These are phyloP conservation scores for Alternaria ethzedia DNA, from an alignment of 2,329 filamentous ascomycete species.

Conservation along the genomic window DNA sequence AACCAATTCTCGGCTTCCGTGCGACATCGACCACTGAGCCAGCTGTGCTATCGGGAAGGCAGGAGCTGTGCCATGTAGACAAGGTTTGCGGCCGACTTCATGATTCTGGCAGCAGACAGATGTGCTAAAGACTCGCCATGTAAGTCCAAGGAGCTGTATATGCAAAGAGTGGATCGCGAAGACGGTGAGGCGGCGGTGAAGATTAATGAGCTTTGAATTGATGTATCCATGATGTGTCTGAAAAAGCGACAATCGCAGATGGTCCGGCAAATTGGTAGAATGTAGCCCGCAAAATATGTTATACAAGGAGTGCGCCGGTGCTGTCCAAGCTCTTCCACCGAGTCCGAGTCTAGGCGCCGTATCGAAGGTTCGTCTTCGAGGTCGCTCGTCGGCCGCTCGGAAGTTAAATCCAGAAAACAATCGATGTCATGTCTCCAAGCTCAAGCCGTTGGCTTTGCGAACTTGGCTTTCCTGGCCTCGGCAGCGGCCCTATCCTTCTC, in stretches of 20 bases:
- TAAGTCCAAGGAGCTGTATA: neutral
- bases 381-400: slow-evolving; percentile 6
- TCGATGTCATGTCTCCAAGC: neutral
- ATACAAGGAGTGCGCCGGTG: slow-evolving; percentile 27
- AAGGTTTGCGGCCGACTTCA: neutral
- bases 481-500: slow-evolving; percentile 52
- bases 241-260: slow-evolving; percentile 25
- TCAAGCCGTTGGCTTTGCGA: slow-evolving; percentile 42
- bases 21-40: neutral
- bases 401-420: slow-evolving; percentile 9
- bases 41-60: neutral
- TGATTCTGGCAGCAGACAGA: neutral
- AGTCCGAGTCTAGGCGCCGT: slow-evolving; percentile 6
- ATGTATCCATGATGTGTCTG: slow-evolving; percentile 31
- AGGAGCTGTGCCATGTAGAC: neutral
- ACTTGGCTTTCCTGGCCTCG: slow-evolving; percentile 55
- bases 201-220: slow-evolving; percentile 28
- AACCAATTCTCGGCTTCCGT: neutral
- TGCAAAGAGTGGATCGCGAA: slow-evolving; percentile 4
- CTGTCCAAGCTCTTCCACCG: slow-evolving; percentile 19
- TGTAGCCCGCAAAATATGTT: slow-evolving; percentile 32
- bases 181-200: slow-evolving; percentile 4
- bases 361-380: slow-evolving; percentile 8
- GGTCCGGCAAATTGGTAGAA: slow-evolving; percentile 28
- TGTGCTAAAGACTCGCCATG: neutral